These are phyloP conservation scores for Silene conica DNA, from an alignment of 148 eudicot species.

Conservation along the genomic window DNA sequence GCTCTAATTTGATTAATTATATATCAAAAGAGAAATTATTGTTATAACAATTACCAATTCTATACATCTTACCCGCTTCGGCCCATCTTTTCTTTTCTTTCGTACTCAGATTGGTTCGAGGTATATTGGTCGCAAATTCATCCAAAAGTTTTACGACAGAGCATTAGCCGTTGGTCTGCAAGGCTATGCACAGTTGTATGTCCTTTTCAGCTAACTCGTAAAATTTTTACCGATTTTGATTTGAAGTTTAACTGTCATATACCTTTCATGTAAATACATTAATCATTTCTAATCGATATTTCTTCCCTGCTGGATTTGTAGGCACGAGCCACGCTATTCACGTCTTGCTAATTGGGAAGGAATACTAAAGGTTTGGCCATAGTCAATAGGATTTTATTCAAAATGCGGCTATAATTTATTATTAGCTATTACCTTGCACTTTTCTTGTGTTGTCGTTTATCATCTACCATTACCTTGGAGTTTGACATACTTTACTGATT, in stretches of 20 bases:
- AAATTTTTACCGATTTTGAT: constrained; percentile 12
- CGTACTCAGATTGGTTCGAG: constrained; percentile 72
- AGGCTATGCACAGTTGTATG: constrained; percentile 92
- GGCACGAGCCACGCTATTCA: constrained; percentile 69
- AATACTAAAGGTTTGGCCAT: constrained; percentile 57
- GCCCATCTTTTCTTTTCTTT: constrained; percentile 1
- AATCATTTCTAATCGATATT: constrained; percentile 6
- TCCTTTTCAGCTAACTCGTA: constrained; percentile 26
- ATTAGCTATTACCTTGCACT: neutral
- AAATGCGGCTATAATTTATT: neutral
- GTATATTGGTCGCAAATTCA: constrained; percentile 68
- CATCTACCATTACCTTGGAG: neutral
- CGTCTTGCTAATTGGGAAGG: constrained; percentile 99
- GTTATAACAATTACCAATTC: neutral
- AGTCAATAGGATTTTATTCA: neutral
- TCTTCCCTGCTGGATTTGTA: constrained; percentile 35
- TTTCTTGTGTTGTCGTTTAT: neutral
- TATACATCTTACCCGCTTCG: neutral
- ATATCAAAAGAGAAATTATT: neutral
- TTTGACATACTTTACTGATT: constrained; percentile 14
- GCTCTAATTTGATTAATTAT: neutral
- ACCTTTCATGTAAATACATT: neutral
- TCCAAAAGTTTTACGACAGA: constrained; percentile 80
- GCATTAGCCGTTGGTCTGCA: constrained; percentile 87
- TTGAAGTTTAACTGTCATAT: neutral